phyloP scores from a whole-genome alignment of 2,329 filamentous ascomycete species.

The Alternaria metachromatica region DNA sequence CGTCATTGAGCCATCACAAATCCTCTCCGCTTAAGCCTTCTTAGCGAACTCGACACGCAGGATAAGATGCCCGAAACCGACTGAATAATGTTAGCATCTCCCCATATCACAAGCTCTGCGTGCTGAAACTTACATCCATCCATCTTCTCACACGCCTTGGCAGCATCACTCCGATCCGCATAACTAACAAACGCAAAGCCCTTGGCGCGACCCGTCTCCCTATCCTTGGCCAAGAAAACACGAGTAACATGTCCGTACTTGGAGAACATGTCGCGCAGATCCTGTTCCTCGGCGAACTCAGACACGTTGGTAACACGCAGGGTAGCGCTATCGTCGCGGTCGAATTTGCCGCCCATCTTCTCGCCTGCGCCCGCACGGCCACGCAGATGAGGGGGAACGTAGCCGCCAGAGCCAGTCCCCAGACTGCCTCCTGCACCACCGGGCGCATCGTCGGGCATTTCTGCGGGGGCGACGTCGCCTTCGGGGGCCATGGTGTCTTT shows the following conservation, averaged over 20 bases:
- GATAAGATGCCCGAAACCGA: constrained; percentile 85
- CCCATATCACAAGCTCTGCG: neutral
- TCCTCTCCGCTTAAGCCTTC: constrained; percentile 46
- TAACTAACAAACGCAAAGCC: constrained; percentile 99
- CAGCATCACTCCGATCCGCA: constrained; percentile 85
- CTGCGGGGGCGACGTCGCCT: constrained; percentile 56
- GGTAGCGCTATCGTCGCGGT: constrained; percentile 95
- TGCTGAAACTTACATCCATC: constrained; percentile 73
- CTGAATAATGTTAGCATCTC: constrained; percentile 32
- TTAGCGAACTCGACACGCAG: constrained; percentile 88
- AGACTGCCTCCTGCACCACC: constrained; percentile 59
- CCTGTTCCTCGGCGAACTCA: constrained; percentile 94
- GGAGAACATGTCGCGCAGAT: constrained; percentile 97
- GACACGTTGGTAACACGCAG: constrained; percentile 98
- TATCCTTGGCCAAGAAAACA: constrained; percentile 97
- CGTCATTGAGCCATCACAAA: constrained; percentile 1
- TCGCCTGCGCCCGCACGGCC: constrained; percentile 78
- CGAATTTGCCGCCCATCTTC: constrained; percentile 91
- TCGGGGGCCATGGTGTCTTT: constrained; percentile 98
- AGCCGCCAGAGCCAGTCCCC: constrained; percentile 76
- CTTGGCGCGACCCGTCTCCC: constrained; percentile 95
- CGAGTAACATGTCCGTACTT: constrained; percentile 94
- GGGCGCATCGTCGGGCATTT: constrained; percentile 56
- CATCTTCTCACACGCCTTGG: constrained; percentile 95
- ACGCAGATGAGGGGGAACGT: constrained; percentile 92